phyloP scores from a whole-genome alignment of 192 early-diverging fungal genomes.

The Podochytrium sp. region DNA sequence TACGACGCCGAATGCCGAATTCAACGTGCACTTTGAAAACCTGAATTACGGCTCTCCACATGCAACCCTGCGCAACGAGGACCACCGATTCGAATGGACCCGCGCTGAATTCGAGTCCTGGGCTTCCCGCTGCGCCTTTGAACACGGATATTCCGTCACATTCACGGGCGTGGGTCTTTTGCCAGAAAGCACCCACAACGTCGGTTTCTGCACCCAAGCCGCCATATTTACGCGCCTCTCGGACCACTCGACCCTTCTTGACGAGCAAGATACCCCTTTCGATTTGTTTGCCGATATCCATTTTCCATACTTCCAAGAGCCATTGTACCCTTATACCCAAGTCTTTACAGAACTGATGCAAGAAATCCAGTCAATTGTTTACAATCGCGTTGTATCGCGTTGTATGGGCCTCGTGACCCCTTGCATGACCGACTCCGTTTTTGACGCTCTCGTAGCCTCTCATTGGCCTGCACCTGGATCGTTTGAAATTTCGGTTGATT shows the following conservation, averaged over 20 bases:
- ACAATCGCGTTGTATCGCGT: constrained; percentile 1
- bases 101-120: constrained; percentile 79
- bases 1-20: constrained; percentile 81
- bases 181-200: constrained; percentile 34
- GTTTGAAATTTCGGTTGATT: background rate
- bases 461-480: background rate
- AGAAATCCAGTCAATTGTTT: constrained; percentile 8
- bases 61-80: constrained; percentile 71
- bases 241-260: no score
- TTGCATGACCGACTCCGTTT: constrained; percentile 6
- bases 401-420: background rate
- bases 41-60: constrained; percentile 73
- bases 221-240: constrained; percentile 59
- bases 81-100: constrained; percentile 98
- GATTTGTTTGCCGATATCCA: constrained; percentile 16
- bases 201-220: constrained; percentile 73
- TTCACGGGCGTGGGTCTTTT: constrained; percentile 66
- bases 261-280: background rate
- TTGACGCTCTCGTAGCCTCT: background rate
- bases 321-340: constrained; percentile 26
- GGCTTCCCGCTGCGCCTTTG: constrained; percentile 49
- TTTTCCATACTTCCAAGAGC: constrained; percentile 42
- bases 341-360: constrained; percentile 30
- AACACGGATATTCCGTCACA: constrained; percentile 68
- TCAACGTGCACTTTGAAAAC: constrained; percentile 83